Percentiles rank a stretch among this genome's conserved stretches.
Conservation (phyloP, 768 basidiomycete genomes). For the Epithele typhae region DNA sequence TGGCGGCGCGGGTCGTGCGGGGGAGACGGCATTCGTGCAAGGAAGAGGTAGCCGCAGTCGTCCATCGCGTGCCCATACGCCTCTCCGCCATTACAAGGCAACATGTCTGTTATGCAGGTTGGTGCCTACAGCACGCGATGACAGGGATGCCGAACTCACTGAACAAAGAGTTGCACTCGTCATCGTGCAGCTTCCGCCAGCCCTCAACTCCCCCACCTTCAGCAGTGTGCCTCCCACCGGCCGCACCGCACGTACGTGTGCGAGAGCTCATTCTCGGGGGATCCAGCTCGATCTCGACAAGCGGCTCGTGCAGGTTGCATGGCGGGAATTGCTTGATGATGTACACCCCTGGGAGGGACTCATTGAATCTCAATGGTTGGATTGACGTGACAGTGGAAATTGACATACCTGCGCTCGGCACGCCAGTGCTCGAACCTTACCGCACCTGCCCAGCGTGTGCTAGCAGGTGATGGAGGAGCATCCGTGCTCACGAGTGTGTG, state of each 20-base stretch:
- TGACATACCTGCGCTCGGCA: neutral
- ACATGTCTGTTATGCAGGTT: too few relatives aligned
- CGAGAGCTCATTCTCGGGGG: conserved; percentile 1
- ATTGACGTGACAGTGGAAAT: neutral
- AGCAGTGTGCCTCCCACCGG: conserved; percentile 4
- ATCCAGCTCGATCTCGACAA: conserved; percentile 1
- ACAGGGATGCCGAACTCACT: too few relatives aligned
- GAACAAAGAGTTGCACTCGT: neutral
- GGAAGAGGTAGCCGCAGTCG: neutral
- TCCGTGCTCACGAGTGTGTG: too few relatives aligned
- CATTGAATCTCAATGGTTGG: neutral
- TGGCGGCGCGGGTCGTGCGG: neutral
- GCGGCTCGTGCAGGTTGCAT: neutral
- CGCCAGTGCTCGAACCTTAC: too few relatives aligned
- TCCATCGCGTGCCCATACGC: neutral
- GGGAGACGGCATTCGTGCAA: neutral
- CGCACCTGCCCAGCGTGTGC: too few relatives aligned
- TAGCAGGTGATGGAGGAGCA: too few relatives aligned
- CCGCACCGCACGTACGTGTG: conserved; percentile 6
- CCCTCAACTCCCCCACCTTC: conserved; percentile 1
- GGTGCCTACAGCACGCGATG: too few relatives aligned
- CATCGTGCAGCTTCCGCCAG: conserved; percentile 1
- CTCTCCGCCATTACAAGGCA: neutral
- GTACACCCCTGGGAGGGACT: neutral
- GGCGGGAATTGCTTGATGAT: neutral